Percentiles rank a stretch among this genome's conserved stretches.
Conservation (phyloP, 768 basidiomycete species). For the Suillus clintonianus region DNA sequence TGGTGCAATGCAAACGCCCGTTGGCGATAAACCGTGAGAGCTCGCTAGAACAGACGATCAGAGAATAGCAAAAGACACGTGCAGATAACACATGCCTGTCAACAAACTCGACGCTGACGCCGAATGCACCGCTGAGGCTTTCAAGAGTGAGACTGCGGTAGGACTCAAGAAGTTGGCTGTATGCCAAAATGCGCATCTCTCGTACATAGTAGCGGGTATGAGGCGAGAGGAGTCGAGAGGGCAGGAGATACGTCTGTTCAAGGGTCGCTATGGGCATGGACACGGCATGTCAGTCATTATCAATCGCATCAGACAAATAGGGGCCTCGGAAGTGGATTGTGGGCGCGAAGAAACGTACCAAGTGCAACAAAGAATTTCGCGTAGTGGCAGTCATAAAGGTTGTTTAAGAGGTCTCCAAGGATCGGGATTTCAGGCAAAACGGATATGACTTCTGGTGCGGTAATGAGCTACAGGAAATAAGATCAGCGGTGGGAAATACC, state of each 20-base stretch:
- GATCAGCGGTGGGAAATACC: neutral
- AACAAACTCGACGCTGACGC: slow-evolving; percentile 85
- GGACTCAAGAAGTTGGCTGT: slow-evolving; percentile 86
- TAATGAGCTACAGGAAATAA: slow-evolving; percentile 60
- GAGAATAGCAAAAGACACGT: neutral
- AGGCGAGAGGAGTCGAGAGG: slow-evolving; percentile 81
- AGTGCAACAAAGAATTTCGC: slow-evolving; percentile 91
- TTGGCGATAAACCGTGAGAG: slow-evolving; percentile 90
- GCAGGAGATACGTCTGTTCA: slow-evolving; percentile 85
- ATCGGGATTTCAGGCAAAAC: slow-evolving; percentile 81
- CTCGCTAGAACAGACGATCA: slow-evolving; percentile 55
- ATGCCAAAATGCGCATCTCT: slow-evolving; percentile 95
- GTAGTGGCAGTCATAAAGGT: slow-evolving; percentile 91
- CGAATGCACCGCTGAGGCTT: slow-evolving; percentile 83
- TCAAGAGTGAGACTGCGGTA: slow-evolving; percentile 90
- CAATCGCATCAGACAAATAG: slow-evolving; percentile 10
- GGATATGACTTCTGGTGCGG: slow-evolving; percentile 84
- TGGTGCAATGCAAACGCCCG: slow-evolving; percentile 81
- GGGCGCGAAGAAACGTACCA: slow-evolving; percentile 44
- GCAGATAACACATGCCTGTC: slow-evolving; percentile 61
- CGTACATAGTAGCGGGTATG: slow-evolving; percentile 91
- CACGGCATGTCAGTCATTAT: slow-evolving; percentile 1
- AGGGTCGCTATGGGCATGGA: slow-evolving; percentile 62
- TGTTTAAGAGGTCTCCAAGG: slow-evolving; percentile 82
- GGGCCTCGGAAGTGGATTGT: neutral